Base-by-base conservation (phyloP, 1,139 yeast species). In the Suhomyces chickasaworum region DNA sequence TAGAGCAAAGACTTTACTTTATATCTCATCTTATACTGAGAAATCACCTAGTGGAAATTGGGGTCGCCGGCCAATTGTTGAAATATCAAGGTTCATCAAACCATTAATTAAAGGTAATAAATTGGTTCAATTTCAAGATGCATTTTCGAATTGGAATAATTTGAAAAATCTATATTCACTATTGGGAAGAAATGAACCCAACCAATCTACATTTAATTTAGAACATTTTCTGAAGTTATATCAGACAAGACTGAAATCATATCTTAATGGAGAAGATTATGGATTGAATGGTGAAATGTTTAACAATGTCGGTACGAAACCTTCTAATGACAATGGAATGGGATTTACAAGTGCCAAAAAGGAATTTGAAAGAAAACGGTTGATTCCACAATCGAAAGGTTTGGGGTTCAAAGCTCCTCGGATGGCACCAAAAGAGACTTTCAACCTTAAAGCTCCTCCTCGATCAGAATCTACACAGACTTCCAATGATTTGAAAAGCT, bases 1-100 rank as follows among this genome's bases (percentile, higher is more conserved):
- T 0, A 73, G 99, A 52, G 95, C 97, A 0, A 85, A 86, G 61
- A 43, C 53, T 1, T 55, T 75, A 16, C 56, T 75, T 9, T 70
- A 65, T 45, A 41, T 74, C 2, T 70, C 78, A 5, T 66, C 75
- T 0, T 68, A 69, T 41, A 58, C 57, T 1, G 71, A 66, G 32
- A 44, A 46, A n/a, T 51, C 50, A 16, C 35, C 42, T 6, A 42
- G 34, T 18, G 58, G 54, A 12, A 46, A 49, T 27, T 55, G 64
- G 57, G 66, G 65, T 31, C 49, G 65, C 4, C 52, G 48, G 25
- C 61, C 64, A 1, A 53, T 64, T 7, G 59, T 52, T 2, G 42
- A 49, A 10, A 60, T 54, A 4, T 73, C 79, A 1, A 55, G 77
- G 34, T 74, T 74, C 47, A 48, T 74, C 16, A 46, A 53, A 13